Evolutionary conservation across 2,329 filamentous ascomycete species (phyloP), one percentile per base, ranked within the genome.

Genomic region (Verticillium tricorpus): DNA sequence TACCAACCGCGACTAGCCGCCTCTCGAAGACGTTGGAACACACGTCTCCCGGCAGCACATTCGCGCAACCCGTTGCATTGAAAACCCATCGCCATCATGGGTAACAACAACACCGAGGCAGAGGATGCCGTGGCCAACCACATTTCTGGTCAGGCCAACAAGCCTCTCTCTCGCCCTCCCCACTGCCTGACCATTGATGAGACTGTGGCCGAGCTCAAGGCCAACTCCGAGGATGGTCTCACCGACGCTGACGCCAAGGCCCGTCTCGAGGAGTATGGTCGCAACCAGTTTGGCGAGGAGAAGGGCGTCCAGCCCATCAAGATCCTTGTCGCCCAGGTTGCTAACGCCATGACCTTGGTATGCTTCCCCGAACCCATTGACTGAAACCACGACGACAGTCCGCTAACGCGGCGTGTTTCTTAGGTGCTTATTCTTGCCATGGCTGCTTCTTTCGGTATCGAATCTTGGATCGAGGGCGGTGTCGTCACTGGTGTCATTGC

Each of bases 261-360:
- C 11, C 81, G 87, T 25, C 75, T 88, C 1, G 78, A 83, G 31
- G 73, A 84, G 56, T 82, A 84, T 74, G 88, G 88, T 4, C 73
- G 76, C 17, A 91, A 91, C 66, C 83, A 89, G 62, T 80, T 91
- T 12, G 85, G 86, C 59, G 83, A 87, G 56, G 81, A 78, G 7
- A 77, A 82, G 60, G 83, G 84, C 9, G 87, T 90, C 25, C 83
- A 84, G 61, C 81, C 85, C 32, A 67, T 82, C 61, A 88, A 88
- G 69, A 90, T 90, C 63, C 74, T 91, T 25, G 76, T 89, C 57
- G 79, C 82, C 35, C 88, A 91, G 69, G 78, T 90, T 60, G 86
- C 86, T 63, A 90, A 90, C 72, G 87, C 87, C 15, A 85, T 90
- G 84, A 89, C 85, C 66, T 72, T 90, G 73, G 88, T 88, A 69